phyloP scores from a whole-genome alignment of 257 asterid species.

The Primulina tabacum region DNA sequence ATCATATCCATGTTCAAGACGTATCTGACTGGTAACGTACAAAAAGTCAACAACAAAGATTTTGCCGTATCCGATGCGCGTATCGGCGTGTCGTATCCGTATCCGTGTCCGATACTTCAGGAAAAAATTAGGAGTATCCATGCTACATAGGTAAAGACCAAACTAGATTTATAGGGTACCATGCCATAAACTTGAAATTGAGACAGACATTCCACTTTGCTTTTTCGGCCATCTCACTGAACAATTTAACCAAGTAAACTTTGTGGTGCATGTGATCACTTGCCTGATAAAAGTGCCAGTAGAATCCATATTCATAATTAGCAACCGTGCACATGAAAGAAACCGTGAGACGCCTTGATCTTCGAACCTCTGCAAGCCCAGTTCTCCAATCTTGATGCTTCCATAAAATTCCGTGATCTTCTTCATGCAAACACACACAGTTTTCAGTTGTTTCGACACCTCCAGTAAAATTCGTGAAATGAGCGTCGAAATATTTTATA shows the following conservation, averaged over 20 bases:
- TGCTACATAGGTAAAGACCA: no score
- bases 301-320: conserved; percentile 93
- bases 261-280: conserved; percentile 24
- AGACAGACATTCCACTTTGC: no score
- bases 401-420: conserved; percentile 95
- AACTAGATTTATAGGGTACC: no score
- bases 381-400: conserved; percentile 99
- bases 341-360: conserved; percentile 95
- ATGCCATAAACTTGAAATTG: not conserved
- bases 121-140: no score
- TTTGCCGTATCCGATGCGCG: no score
- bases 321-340: conserved; percentile 96
- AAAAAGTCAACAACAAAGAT: no score
- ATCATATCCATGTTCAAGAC: no score
- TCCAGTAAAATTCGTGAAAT: conserved; percentile 87
- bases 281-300: conserved; percentile 98
- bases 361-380: conserved; percentile 85
- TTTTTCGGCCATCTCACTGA: no score
- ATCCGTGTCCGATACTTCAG: no score
- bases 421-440: conserved; percentile 97
- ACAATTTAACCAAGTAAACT: no score
- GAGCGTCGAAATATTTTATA: conserved; percentile 85
- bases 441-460: conserved; percentile 93
- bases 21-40: no score
- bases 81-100: no score